Evolutionary conservation across 1,139 yeast genomes (phyloP), one percentile per base, ranked within the genome.

Genomic region (Taiozyma onychis): DNA sequence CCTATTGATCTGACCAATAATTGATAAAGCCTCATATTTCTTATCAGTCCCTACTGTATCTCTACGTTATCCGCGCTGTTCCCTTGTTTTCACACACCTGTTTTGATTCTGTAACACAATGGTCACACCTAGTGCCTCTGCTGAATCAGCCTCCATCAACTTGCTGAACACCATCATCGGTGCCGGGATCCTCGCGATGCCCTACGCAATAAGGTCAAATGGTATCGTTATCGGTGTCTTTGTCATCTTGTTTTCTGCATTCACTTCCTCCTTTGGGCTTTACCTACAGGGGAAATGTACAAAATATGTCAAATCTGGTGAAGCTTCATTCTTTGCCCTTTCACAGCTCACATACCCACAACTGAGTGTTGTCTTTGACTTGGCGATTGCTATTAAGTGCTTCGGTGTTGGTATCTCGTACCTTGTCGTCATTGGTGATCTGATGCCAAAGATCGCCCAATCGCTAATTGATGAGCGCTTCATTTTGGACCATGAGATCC

Each of bases 121-220:
- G 39, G 16, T 21, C 43, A 35, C 48, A 8, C 54, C 50, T 4
- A 48, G 61, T 21, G 61, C 68, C 5, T 52, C 57, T 14, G 58
- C 58, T 43, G 57, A 53, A 41, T 67, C 72, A 5, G 73, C 72
- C 48, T 81, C 68, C 4, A 58, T 85, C 41, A 81, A 85, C 55
- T 73, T 87, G 47, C 68, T 83, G 51, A 88, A 86, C 66, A 86
- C 95, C 26, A 81, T 83, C 50, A 74, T 81, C 39, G 93, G 98
- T 7, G 97, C 99, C 1, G 99, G 99, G 2, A 79, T 93, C 59
- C 78, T 93, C 51, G 96, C 98, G 14, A 85, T 93, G 81, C 98
- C 99, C 0, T 85, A 82, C 62, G 96, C 97, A 1, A 84, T 88
- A 63, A 76, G 83, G 48, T 81, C 96, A 2, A 93, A 91, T 64